Evolutionary conservation across 2,329 filamentous ascomycete species (phyloP).

Genomic region (Alternaria metachromatica): DNA sequence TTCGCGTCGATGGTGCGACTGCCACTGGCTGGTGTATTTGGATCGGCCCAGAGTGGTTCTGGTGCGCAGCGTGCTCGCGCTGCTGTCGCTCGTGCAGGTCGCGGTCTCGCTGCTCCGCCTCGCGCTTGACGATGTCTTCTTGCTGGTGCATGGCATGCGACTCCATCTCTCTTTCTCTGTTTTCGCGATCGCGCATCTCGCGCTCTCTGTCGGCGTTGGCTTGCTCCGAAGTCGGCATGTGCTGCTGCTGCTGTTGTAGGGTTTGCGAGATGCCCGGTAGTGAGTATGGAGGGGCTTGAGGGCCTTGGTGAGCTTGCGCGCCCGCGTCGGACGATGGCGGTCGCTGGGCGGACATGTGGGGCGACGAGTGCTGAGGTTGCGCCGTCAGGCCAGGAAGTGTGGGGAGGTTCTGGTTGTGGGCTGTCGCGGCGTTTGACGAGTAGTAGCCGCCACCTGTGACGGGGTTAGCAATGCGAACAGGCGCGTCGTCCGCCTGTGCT

Average conservation of each 20-base stretch:
- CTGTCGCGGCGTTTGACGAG: conserved; percentile 45
- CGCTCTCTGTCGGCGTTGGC: conserved; percentile 52
- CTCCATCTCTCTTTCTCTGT: conserved; percentile 61
- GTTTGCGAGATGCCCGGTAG: conserved; percentile 55
- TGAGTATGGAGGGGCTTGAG: conserved; percentile 51
- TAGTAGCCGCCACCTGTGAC: conserved; percentile 47
- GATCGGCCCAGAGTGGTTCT: conserved; percentile 86
- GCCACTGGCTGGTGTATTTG: conserved; percentile 95
- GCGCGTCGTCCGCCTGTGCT: conserved; percentile 12
- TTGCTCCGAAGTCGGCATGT: conserved; percentile 46
- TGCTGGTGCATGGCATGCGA: conserved; percentile 55
- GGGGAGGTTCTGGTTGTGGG: conserved; percentile 53
- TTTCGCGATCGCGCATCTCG: conserved; percentile 54
- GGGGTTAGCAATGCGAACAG: conserved; percentile 23
- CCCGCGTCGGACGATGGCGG: conserved; percentile 47
- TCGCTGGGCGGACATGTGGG: conserved; percentile 45
- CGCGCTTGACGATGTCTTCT: conserved; percentile 60
- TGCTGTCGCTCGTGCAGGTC: conserved; percentile 64
- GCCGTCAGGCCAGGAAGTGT: conserved; percentile 53
- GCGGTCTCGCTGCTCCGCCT: conserved; percentile 60
- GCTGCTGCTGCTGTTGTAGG: conserved; percentile 45
- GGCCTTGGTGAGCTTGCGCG: conserved; percentile 41
- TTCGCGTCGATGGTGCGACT: conserved; percentile 70
- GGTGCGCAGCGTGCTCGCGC: conserved; percentile 74
- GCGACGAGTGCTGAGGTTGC: conserved; percentile 53